These are phyloP conservation scores for Poteriospumella lacustris DNA, from an alignment of 108 stramenopile genomes.

Conservation along the genomic window DNA sequence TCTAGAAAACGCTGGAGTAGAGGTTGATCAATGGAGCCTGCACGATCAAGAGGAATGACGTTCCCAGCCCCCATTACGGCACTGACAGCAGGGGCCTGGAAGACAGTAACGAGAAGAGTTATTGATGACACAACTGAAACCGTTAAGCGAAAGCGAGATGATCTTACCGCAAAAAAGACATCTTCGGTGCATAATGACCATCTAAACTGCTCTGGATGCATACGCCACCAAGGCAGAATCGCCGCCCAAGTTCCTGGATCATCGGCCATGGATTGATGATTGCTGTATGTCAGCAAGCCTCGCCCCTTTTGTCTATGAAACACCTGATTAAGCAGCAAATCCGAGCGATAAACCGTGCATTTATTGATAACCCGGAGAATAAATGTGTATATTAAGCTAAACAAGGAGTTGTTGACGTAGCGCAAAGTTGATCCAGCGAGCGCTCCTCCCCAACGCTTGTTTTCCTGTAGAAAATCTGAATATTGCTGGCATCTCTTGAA, in stretches of 20 bases:
- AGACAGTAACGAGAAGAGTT: neutral
- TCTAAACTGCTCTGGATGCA: slow-evolving; percentile 36
- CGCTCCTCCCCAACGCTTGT: too few species aligned
- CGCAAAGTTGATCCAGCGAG: too few species aligned
- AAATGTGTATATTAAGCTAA: too few species aligned
- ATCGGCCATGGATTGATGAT: slow-evolving; percentile 43
- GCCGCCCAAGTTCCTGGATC: slow-evolving; percentile 50
- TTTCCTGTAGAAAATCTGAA: too few species aligned
- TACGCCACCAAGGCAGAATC: slow-evolving; percentile 42
- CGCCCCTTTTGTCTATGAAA: slow-evolving; percentile 30
- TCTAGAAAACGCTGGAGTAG: slow-evolving; percentile 33
- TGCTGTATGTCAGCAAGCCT: slow-evolving; percentile 44
- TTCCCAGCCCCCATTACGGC: neutral
- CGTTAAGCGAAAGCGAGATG: neutral
- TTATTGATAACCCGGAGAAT: too few species aligned
- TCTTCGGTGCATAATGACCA: slow-evolving; percentile 48
- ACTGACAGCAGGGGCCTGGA: neutral
- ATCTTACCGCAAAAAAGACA: slow-evolving; percentile 34
- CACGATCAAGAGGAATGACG: neutral
- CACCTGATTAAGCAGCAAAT: slow-evolving; percentile 34
- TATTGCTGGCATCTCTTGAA: too few species aligned
- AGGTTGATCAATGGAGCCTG: neutral
- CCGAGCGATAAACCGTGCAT: too few species aligned
- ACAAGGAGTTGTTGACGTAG: too few species aligned
- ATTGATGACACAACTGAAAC: neutral